A percentile compares a stretch with the other conserved stretches of the same genome.
Evolutionary conservation across 768 basidiomycete species (phyloP).

Genomic region (Kwoniella newhampshirensis): DNA sequence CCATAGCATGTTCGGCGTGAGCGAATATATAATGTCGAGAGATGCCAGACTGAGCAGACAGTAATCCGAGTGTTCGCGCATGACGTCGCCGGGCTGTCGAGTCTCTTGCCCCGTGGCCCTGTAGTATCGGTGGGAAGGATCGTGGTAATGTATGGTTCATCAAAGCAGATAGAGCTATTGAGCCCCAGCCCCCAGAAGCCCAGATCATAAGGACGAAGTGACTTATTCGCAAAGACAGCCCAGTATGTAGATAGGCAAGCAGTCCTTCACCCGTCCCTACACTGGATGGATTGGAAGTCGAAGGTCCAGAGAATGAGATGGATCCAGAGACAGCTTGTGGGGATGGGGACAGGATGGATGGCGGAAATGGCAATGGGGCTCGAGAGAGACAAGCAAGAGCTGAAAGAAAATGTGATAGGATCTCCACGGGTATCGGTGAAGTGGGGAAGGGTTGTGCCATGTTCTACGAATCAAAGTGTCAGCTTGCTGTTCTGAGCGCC

Average conservation of each 20-base stretch:
- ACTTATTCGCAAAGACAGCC: conserved; percentile 35
- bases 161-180: conserved; percentile 40
- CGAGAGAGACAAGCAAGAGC: conserved; percentile 38
- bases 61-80: conserved; percentile 14
- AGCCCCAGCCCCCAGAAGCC: conserved; percentile 45
- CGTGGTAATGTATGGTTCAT: conserved; percentile 40
- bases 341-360: conserved; percentile 38
- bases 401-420: conserved; percentile 35
- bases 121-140: conserved; percentile 28
- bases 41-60: conserved; percentile 66
- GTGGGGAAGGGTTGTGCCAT: conserved; percentile 31
- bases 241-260: conserved; percentile 41
- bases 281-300: conserved; percentile 7
- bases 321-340: conserved; percentile 57
- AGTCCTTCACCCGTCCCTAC: conserved; percentile 45
- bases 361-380: conserved; percentile 39
- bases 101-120: conserved; percentile 4
- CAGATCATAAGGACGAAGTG: conserved; percentile 46
- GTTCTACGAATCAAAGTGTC: conserved; percentile 20
- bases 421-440: conserved; percentile 28
- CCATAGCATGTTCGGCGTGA: conserved; percentile 71
- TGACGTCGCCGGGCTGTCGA: conserved; percentile 9
- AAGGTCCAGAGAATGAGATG: conserved; percentile 51
- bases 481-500: conserved; percentile 1
- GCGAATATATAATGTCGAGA: conserved; percentile 67